Conservation (phyloP, 2,329 filamentous ascomycete genomes). For the Domatiomyces catenatus region DNA sequence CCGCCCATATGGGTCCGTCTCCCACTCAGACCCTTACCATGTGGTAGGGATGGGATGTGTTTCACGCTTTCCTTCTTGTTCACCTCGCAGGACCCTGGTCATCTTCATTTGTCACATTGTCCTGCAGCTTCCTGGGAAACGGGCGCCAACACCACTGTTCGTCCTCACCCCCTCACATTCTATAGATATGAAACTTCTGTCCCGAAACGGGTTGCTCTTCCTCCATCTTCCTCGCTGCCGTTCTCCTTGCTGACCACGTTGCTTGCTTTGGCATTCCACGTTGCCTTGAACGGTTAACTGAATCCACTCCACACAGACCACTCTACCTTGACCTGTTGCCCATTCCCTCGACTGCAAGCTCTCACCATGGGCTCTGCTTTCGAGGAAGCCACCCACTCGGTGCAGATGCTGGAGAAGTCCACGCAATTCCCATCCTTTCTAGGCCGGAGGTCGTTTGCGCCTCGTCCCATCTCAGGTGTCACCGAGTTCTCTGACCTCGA, state of each 20-base stretch:
- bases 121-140: background rate
- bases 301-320: background rate
- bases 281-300: background rate
- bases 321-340: background rate
- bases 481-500: conserved; percentile 25
- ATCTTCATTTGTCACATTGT: conserved; percentile 1
- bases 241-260: background rate
- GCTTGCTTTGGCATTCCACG: background rate
- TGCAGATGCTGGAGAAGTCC: conserved; percentile 14
- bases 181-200: background rate
- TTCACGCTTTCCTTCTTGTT: conserved; percentile 14
- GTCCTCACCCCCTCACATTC: background rate
- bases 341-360: background rate
- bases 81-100: conserved; percentile 7
- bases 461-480: conserved; percentile 20
- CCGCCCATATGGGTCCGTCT: background rate
- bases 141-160: background rate
- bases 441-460: conserved; percentile 7
- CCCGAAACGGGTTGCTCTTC: background rate
- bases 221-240: background rate
- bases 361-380: background rate
- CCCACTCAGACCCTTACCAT: background rate
- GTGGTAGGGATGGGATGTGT: conserved; percentile 7
- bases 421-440: conserved; percentile 10
- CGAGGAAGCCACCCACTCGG: background rate